A percentile compares a stretch with the other conserved stretches of the same genome.
These are phyloP conservation scores for Alternaria sp. DNA, from an alignment of 2,329 filamentous ascomycete species.

Conservation along the genomic window DNA sequence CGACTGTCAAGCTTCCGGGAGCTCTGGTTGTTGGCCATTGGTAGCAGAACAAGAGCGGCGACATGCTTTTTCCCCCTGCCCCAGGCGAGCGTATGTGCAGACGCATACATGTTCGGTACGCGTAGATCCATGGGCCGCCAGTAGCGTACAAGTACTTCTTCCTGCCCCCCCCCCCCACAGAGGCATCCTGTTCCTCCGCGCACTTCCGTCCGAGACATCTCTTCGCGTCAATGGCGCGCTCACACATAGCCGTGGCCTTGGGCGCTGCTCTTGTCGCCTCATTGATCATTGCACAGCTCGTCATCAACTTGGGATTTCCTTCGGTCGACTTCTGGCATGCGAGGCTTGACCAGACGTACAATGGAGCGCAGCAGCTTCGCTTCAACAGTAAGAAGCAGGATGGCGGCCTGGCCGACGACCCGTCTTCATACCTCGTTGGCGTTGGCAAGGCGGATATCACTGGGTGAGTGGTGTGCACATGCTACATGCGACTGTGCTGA, in stretches of 20 bases:
- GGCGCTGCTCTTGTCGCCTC: slow-evolving; percentile 47
- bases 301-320: slow-evolving; percentile 48
- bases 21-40: slow-evolving; percentile 1
- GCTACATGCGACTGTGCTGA: slow-evolving; percentile 20
- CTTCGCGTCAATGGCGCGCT: slow-evolving; percentile 50
- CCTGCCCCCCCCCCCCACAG: background rate
- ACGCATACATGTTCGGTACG: background rate
- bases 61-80: background rate
- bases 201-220: slow-evolving; percentile 32
- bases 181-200: slow-evolving; percentile 17
- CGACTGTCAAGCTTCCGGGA: background rate
- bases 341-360: slow-evolving; percentile 34
- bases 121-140: slow-evolving; percentile 8
- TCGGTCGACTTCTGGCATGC: slow-evolving; percentile 50
- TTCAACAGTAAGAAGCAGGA: slow-evolving; percentile 43
- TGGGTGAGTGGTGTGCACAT: slow-evolving; percentile 57
- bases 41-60: background rate
- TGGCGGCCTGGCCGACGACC: slow-evolving; percentile 43
- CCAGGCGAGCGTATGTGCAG: background rate
- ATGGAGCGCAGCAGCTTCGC: slow-evolving; percentile 36
- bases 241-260: slow-evolving; percentile 51
- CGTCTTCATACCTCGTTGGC: slow-evolving; percentile 67
- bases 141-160: slow-evolving; percentile 15
- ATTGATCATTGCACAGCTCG: slow-evolving; percentile 48
- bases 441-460: slow-evolving; percentile 78